Conservation (phyloP, 805 yeast genomes). For the Brettanomyces anomalus region DNA sequence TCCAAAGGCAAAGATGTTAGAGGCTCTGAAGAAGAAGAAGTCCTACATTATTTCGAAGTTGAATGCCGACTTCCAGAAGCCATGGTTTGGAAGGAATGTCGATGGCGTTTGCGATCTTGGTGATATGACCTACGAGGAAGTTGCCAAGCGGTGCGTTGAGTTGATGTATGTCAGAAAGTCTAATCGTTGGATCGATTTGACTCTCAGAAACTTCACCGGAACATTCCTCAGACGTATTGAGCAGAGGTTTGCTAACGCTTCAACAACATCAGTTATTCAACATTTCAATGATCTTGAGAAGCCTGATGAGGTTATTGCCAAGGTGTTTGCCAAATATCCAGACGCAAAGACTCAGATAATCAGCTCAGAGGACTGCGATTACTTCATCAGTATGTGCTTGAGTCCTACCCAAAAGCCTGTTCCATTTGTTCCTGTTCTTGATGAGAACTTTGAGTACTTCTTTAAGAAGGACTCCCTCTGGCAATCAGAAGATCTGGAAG, state of each 20-base stretch:
- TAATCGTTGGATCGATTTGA: conserved; percentile 76
- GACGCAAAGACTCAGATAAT: conserved; percentile 72
- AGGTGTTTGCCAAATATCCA: conserved; percentile 61
- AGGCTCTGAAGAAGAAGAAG: conserved; percentile 72
- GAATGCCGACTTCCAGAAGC: conserved; percentile 94
- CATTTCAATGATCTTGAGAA: conserved; percentile 56
- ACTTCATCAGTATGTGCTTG: conserved; percentile 74
- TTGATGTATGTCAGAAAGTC: conserved; percentile 77
- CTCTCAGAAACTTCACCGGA: conserved; percentile 82
- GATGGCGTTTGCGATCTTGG: conserved; percentile 82
- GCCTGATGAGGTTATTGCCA: conserved; percentile 54
- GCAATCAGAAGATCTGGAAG: conserved; percentile 97
- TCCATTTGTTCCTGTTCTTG: conserved; percentile 93
- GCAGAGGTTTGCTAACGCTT: conserved; percentile 73
- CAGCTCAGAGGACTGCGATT: conserved; percentile 93
- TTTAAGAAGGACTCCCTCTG: conserved; percentile 98
- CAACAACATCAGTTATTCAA: conserved; percentile 64
- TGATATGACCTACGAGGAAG: conserved; percentile 93
- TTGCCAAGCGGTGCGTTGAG: conserved; percentile 79
- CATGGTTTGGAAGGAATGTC: conserved; percentile 84
- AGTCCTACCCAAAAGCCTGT: conserved; percentile 92
- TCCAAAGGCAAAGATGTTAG: conserved; percentile 82
- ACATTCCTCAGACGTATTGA: conserved; percentile 87
- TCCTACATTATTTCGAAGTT: conserved; percentile 77
- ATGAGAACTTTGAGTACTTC: conserved; percentile 88